phyloP scores from a whole-genome alignment of 495 filamentous ascomycete genomes.

The Talaromyces wortmannii region DNA sequence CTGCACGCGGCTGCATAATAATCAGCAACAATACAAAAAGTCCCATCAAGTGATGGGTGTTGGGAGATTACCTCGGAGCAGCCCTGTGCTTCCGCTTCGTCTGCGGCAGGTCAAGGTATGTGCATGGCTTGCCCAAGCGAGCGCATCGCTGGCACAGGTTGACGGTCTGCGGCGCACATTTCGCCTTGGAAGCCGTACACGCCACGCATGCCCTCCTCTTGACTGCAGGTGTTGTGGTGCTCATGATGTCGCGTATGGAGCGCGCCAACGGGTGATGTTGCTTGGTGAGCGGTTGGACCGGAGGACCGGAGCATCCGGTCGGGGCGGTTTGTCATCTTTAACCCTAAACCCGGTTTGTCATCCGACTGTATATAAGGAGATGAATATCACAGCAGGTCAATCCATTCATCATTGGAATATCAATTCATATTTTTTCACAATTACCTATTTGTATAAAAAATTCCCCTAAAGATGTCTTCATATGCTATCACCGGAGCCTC shows the following conservation, averaged over 20 bases:
- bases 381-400: not conserved
- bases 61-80: slow-evolving; percentile 9
- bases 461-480: slow-evolving; percentile 35
- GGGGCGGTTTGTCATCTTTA: slow-evolving; percentile 6
- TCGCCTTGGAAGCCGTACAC: slow-evolving; percentile 15
- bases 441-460: not conserved
- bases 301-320: slow-evolving; percentile 10
- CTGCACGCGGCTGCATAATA: slow-evolving; percentile 12
- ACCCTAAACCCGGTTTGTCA: not conserved
- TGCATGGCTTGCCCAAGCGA: slow-evolving; percentile 17
- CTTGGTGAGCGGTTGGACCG: not conserved
- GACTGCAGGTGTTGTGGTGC: slow-evolving; percentile 1
- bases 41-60: not conserved
- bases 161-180: slow-evolving; percentile 12
- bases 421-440: too few relatives aligned
- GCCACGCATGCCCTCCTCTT: slow-evolving; percentile 17
- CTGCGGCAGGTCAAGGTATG: slow-evolving; percentile 18
- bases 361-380: slow-evolving; percentile 2
- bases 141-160: slow-evolving; percentile 17
- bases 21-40: slow-evolving; percentile 3
- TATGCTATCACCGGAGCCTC: slow-evolving; percentile 51
- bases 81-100: slow-evolving; percentile 12
- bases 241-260: slow-evolving; percentile 4
- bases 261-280: not conserved
- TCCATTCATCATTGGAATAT: not conserved